phyloP scores from a whole-genome alignment of 305 asterid species.

The Andrographis paniculata region DNA sequence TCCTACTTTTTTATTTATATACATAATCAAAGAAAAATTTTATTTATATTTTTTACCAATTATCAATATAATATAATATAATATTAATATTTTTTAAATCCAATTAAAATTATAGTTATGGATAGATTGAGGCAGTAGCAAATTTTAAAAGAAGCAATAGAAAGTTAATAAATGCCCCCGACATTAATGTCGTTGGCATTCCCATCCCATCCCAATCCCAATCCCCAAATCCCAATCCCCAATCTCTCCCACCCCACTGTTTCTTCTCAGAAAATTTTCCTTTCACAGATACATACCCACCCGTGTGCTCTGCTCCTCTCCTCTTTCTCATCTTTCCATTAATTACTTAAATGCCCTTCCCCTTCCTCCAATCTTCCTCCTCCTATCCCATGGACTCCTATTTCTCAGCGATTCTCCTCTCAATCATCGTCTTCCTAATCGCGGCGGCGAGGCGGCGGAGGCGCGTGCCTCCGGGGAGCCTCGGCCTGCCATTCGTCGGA shows the following conservation, averaged over 20 bases:
- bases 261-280: background rate
- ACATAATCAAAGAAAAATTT: too few species aligned
- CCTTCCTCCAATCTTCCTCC: background rate
- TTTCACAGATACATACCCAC: slow-evolving; percentile 18
- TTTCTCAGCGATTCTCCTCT: background rate
- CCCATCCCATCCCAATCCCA: too few species aligned
- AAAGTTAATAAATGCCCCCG: background rate
- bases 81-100: too few species aligned
- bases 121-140: too few species aligned
- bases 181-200: slow-evolving; percentile 2
- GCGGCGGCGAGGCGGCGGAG: slow-evolving; percentile 30
- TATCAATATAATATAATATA: too few species aligned
- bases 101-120: too few species aligned
- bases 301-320: slow-evolving; percentile 22
- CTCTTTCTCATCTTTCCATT: background rate
- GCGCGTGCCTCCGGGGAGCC: slow-evolving; percentile 81
- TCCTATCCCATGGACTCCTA: background rate
- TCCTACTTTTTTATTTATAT: too few species aligned
- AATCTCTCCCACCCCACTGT: background rate
- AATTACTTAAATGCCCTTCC: too few species aligned
- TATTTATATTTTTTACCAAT: too few species aligned
- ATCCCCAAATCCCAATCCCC: too few species aligned
- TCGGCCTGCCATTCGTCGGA: slow-evolving; percentile 76
- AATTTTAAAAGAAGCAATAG: background rate
- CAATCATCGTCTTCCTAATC: slow-evolving; percentile 36